Evolutionary conservation across 177 flowering plant species (phyloP).

Genomic region (Tripterygium wilfordii): DNA sequence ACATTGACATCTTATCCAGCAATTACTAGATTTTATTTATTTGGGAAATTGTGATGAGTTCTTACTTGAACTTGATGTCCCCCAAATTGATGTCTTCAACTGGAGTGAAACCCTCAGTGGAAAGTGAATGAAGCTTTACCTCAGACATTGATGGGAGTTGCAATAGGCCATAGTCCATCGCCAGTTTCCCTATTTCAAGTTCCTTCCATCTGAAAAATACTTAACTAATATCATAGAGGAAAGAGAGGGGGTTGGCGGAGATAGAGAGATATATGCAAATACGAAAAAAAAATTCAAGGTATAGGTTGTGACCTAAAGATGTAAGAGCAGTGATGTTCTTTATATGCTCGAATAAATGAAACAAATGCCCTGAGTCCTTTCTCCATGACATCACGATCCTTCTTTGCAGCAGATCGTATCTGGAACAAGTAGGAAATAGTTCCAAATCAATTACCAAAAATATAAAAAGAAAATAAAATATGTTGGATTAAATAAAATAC

Average conservation of each 20-base stretch:
- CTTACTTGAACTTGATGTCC: conserved; percentile 86
- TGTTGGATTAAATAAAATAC: not conserved
- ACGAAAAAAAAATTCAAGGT: not conserved
- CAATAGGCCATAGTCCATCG: conserved; percentile 86
- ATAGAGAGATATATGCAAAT: not conserved
- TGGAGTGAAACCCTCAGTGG: conserved; percentile 65
- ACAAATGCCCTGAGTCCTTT: conserved; percentile 88
- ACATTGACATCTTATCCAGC: no score
- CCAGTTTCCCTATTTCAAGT: conserved; percentile 86
- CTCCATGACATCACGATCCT: conserved; percentile 94
- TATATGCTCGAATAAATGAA: conserved; percentile 88
- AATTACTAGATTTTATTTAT: not conserved
- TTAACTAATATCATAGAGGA: not conserved
- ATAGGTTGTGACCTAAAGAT: conserved; percentile 65
- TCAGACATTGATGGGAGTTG: conserved; percentile 86
- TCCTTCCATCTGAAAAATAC: conserved; percentile 71
- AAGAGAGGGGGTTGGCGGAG: not conserved
- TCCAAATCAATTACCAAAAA: not conserved
- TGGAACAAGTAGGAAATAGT: conserved; percentile 23
- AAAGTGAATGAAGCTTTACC: conserved; percentile 66
- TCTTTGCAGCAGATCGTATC: conserved; percentile 76
- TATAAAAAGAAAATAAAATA: not conserved
- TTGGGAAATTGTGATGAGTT: not conserved
- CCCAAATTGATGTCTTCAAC: conserved; percentile 59
- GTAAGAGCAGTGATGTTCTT: conserved; percentile 89